These are phyloP conservation scores for Sporothrix sp. DNA, from an alignment of 2,329 filamentous ascomycete genomes.

Conservation along the genomic window DNA sequence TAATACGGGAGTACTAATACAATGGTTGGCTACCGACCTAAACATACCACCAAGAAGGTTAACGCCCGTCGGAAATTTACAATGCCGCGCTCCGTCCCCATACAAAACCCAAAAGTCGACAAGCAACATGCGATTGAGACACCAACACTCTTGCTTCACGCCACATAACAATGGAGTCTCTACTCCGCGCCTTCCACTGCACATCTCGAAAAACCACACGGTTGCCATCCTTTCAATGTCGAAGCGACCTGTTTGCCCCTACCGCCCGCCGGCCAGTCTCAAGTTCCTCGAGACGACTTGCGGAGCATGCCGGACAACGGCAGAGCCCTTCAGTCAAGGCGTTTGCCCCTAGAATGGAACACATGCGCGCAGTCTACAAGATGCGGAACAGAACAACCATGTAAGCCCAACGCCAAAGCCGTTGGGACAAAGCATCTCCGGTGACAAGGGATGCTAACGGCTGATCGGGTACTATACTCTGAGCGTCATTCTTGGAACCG, in stretches of 20 bases:
- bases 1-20: no score
- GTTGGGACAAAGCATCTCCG: no score
- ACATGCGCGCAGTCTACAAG: slow-evolving; percentile 53
- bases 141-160: no score
- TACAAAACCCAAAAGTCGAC: no score
- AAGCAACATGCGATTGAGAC: no score
- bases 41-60: no score
- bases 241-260: background rate
- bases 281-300: slow-evolving; percentile 22
- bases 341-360: slow-evolving; percentile 48
- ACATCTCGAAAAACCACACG: background rate
- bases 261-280: slow-evolving; percentile 9
- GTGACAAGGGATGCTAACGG: no score
- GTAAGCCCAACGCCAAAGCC: no score
- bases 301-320: background rate
- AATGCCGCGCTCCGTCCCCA: no score
- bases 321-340: background rate
- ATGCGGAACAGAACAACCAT: slow-evolving; percentile 58
- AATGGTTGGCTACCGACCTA: no score
- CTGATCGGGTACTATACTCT: slow-evolving; percentile 47
- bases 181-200: slow-evolving; percentile 4
- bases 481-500: slow-evolving; percentile 68
- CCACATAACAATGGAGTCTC: slow-evolving; percentile 8
- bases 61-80: no score
- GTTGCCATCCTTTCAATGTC: slow-evolving; percentile 9